Evolutionary conservation across 352 stramenopile genomes (phyloP), one percentile per base, ranked within the genome.

Genomic region (Globisporangium megalacanthum): DNA sequence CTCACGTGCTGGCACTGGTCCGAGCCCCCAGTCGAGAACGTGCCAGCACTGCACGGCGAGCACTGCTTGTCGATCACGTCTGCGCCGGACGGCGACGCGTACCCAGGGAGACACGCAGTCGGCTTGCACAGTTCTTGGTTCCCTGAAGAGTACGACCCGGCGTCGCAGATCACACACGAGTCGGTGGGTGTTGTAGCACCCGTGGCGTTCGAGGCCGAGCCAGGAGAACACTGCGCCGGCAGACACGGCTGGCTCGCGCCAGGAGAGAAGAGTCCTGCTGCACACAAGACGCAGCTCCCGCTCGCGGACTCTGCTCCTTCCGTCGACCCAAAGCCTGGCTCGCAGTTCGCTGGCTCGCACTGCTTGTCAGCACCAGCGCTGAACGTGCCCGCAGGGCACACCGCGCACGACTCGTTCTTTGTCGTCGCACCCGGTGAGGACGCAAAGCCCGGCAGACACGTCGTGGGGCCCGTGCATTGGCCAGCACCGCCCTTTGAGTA

Each of bases 51-150:
- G 53, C 73, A 83, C 13, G 69, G 54, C 0, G 60, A 62, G 50
- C 73, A 83, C 58, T 79, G 68, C 50, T 69, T 64, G 58, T 74
- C 67, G 25, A 60, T 54, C 11, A 70, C 64, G 44, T 78, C 66
- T 11, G 70, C 73, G 0, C 72, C 67, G 19, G 62, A 64, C 9
- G 73, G 73, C 1, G 70, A 80, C 22, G 73, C 65, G 19, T 64
- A 69, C 45, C 73, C 73, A 17, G 70, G 60, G 4, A 60, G 37
- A 39, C 73, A 83, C 4, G 49, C 64, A 29, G 70, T 79, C 2
- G 65, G 56, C 10, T 65, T 41, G 50, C 68, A 74, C 33, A 63
- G 46, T n/a, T 59, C 54, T 20, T 49, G 33, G 14, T 60, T 69
- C 13, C 70, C 70, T 10, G 66, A 25, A 9, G 65, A 69, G 49